A percentile compares a stretch with the other conserved stretches of the same genome.
These are phyloP conservation scores for Rhododendron vialii DNA, from an alignment of 148 eudicot genomes.

Conservation along the genomic window DNA sequence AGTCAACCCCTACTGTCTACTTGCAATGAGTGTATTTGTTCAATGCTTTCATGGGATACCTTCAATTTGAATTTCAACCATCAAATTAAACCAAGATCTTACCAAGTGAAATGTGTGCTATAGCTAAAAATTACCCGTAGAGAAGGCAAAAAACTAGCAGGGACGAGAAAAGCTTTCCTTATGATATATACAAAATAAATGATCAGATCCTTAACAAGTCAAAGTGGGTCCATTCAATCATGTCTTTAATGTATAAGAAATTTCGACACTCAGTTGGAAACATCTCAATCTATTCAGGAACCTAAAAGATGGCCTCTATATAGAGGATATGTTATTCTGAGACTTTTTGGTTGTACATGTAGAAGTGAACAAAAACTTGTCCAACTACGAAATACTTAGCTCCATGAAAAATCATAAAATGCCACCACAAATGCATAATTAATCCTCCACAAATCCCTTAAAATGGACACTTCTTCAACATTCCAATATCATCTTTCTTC, in stretches of 20 bases:
- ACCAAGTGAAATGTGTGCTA: not conserved
- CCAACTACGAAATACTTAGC: not conserved
- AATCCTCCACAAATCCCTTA: not conserved
- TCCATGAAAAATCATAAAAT: not conserved
- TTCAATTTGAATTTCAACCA: not conserved
- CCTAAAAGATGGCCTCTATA: not conserved
- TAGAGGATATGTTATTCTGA: not conserved
- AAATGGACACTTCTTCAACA: not conserved
- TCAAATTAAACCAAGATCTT: not conserved
- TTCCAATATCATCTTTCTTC: not conserved
- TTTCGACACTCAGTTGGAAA: not conserved
- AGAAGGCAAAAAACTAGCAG: slow-evolving; percentile 1
- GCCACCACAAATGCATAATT: not conserved
- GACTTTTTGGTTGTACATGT: not conserved
- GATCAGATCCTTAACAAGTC: not conserved
- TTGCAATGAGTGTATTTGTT: not conserved
- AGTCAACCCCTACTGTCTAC: not conserved
- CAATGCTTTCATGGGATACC: not conserved
- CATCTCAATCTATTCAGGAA: not conserved
- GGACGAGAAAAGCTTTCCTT: not conserved
- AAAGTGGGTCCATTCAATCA: not conserved
- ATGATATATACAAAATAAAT: not conserved
- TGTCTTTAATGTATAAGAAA: not conserved
- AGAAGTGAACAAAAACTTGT: not conserved
- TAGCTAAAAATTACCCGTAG: not conserved